These are phyloP conservation scores for Pseudocercospora pini-densiflorae DNA, from an alignment of 2,329 filamentous ascomycete species.

Conservation along the genomic window DNA sequence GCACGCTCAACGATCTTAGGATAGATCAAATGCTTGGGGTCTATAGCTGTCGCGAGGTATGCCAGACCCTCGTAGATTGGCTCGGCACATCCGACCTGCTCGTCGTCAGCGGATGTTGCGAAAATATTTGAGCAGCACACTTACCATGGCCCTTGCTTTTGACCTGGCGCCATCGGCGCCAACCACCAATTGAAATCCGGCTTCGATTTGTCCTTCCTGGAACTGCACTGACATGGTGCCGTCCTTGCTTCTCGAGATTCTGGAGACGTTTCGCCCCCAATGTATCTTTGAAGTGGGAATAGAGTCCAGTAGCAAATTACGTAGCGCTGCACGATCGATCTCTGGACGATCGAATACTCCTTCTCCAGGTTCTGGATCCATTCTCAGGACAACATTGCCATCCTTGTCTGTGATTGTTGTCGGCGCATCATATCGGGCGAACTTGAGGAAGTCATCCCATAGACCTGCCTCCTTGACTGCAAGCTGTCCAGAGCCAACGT, in stretches of 20 bases:
- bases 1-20: conserved; percentile 32
- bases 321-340: conserved; percentile 42
- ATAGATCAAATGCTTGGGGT: conserved; percentile 37
- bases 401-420: conserved; percentile 19
- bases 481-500: conserved; percentile 31
- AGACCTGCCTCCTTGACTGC: conserved; percentile 34
- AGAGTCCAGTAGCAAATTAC: conserved; percentile 40
- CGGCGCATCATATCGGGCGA: conserved; percentile 13
- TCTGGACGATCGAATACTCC: conserved; percentile 31
- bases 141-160: conserved; percentile 41
- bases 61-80: conserved; percentile 43
- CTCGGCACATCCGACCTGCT: conserved; percentile 40
- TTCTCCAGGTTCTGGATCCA: conserved; percentile 23
- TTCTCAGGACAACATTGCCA: conserved; percentile 25
- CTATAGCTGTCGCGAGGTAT: conserved; percentile 38
- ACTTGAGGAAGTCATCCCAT: conserved; percentile 29
- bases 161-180: conserved; percentile 57
- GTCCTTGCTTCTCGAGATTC: conserved; percentile 27
- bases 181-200: conserved; percentile 51
- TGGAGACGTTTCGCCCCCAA: conserved; percentile 31
- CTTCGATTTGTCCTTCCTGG: conserved; percentile 37
- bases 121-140: conserved; percentile 10
- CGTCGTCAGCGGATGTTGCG: not conserved
- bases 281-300: conserved; percentile 34
- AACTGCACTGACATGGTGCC: conserved; percentile 35